Conservation (phyloP, 179 eudicot species). For the Sideroxylon spinosum region DNA sequence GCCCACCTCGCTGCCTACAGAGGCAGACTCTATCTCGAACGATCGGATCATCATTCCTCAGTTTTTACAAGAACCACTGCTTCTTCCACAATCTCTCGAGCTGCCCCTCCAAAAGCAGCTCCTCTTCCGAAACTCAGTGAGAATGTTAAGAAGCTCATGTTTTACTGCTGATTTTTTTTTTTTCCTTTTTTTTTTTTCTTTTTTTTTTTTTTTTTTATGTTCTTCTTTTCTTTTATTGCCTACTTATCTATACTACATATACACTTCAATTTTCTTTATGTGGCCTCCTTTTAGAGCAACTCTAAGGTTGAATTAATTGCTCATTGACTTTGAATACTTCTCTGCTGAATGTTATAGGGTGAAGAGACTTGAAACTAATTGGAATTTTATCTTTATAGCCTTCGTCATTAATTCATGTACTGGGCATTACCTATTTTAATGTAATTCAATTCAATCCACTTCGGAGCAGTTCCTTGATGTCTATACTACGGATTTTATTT, state of each 20-base stretch:
- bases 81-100: conserved; percentile 40
- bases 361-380: background rate
- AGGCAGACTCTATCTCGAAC: conserved; percentile 77
- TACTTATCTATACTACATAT: too few species aligned
- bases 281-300: too few species aligned
- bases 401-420: too few species aligned
- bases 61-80: conserved; percentile 14
- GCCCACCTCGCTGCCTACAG: conserved; percentile 96
- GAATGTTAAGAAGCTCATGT: conserved; percentile 84
- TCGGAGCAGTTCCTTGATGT: background rate
- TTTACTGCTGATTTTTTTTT: conserved; percentile 59
- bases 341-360: background rate
- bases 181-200: background rate
- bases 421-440: background rate
- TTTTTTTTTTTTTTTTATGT: background rate
- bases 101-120: conserved; percentile 46
- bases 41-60: conserved; percentile 37
- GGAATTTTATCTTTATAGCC: too few species aligned
- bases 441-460: background rate
- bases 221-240: background rate
- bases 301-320: too few species aligned
- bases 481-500: background rate
- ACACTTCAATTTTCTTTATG: too few species aligned
- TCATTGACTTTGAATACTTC: background rate
- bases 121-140: conserved; percentile 81